Percentiles rank a stretch among this genome's conserved stretches.
Evolutionary conservation across 345 rosid genomes (phyloP).

Genomic region (Erysimum cheiranthoides): DNA sequence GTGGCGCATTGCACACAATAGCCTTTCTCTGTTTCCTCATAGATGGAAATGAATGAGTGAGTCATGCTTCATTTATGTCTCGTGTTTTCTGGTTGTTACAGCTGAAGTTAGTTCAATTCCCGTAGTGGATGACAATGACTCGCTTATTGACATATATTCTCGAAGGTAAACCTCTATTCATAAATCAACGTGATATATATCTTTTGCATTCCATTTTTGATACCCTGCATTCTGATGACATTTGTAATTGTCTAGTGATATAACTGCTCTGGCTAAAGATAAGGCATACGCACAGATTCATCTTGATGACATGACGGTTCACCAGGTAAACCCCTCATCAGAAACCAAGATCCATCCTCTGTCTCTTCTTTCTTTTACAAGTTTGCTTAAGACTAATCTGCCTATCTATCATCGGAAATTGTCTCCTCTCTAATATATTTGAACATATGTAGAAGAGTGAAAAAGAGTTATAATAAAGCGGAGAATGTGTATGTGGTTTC

Average conservation of each 20-base stretch:
- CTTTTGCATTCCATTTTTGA: slow-evolving; percentile 11
- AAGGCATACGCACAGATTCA: slow-evolving; percentile 90
- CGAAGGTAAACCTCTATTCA: slow-evolving; percentile 59
- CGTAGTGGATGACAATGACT: slow-evolving; percentile 81
- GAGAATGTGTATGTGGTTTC: slow-evolving; percentile 16
- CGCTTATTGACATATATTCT: slow-evolving; percentile 78
- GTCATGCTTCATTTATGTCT: slow-evolving; percentile 12
- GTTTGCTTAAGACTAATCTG: not conserved
- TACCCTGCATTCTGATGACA: slow-evolving; percentile 30
- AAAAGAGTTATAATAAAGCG: not conserved
- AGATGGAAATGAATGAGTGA: not conserved
- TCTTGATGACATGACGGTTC: slow-evolving; percentile 89
- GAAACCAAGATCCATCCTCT: slow-evolving; percentile 1
- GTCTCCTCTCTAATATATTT: not conserved
- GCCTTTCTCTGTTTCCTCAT: not conserved
- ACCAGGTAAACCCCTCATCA: slow-evolving; percentile 64
- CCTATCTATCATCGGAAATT: not conserved
- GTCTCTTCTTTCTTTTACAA: slow-evolving; percentile 5
- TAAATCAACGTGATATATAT: slow-evolving; percentile 14
- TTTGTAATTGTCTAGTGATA: slow-evolving; percentile 60
- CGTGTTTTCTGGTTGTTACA: slow-evolving; percentile 47
- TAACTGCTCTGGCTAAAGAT: slow-evolving; percentile 88
- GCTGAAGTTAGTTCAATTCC: slow-evolving; percentile 96
- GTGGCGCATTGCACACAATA: slow-evolving; percentile 4
- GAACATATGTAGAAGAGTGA: not conserved